These are phyloP conservation scores for Turritis glabra DNA, from an alignment of 345 rosid species.

Conservation along the genomic window DNA sequence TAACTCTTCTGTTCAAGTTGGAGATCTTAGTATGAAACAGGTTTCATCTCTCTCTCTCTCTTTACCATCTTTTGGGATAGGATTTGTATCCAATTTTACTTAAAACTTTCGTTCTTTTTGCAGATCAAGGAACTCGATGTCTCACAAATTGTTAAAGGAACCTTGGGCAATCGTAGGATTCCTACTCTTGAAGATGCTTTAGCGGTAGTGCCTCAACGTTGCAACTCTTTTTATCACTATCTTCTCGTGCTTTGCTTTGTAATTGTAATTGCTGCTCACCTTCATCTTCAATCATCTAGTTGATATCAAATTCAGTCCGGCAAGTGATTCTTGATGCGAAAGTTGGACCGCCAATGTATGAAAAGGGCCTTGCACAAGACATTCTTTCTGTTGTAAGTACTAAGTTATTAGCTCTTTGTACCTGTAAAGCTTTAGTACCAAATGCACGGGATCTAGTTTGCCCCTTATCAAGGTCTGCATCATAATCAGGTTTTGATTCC, in stretches of 20 bases:
- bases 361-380: constrained; percentile 81
- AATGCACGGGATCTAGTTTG: neutral
- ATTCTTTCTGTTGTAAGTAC: constrained; percentile 77
- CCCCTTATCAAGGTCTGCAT: neutral
- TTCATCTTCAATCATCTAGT: constrained; percentile 40
- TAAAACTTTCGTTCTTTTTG: constrained; percentile 25
- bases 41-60: constrained; percentile 42
- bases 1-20: constrained; percentile 67
- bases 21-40: constrained; percentile 74
- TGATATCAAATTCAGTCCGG: constrained; percentile 68
- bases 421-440: neutral
- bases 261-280: constrained; percentile 11
- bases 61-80: constrained; percentile 12
- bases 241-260: neutral
- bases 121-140: constrained; percentile 63
- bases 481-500: neutral
- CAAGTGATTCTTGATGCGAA: constrained; percentile 88
- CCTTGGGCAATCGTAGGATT: constrained; percentile 47
- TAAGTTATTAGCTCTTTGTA: neutral
- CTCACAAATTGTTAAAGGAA: constrained; percentile 42
- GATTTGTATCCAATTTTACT: neutral
- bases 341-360: constrained; percentile 86
- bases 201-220: constrained; percentile 45
- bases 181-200: constrained; percentile 82
- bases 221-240: neutral